These are phyloP conservation scores for Cytospora chrysosperma DNA, from an alignment of 2,329 filamentous ascomycete species.

Conservation along the genomic window DNA sequence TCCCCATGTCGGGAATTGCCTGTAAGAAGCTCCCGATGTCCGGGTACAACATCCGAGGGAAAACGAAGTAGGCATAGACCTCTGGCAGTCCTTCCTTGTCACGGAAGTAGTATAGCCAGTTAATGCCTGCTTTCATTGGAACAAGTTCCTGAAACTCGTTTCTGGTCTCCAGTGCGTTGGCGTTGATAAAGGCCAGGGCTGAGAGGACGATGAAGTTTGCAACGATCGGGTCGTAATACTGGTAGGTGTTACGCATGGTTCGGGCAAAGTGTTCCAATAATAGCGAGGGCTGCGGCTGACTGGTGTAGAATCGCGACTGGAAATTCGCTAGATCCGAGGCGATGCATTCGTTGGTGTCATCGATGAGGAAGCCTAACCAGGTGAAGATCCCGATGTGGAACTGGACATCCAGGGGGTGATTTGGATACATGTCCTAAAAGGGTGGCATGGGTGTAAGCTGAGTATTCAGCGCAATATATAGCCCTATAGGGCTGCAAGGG, in stretches of 20 bases:
- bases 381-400: conserved; percentile 35
- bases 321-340: conserved; percentile 28
- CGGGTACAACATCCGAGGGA: conserved; percentile 30
- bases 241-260: conserved; percentile 26
- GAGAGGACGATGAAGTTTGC: conserved; percentile 32
- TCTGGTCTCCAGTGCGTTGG: conserved; percentile 29
- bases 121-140: conserved; percentile 26
- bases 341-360: conserved; percentile 29
- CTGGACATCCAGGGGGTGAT: conserved; percentile 29
- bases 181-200: conserved; percentile 33
- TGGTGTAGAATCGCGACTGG: conserved; percentile 28
- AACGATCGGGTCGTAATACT: conserved; percentile 29
- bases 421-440: conserved; percentile 25
- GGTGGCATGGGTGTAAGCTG: conserved; percentile 3
- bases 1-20: conserved; percentile 31
- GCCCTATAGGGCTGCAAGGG: conserved; percentile 12
- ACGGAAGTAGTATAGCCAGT: conserved; percentile 32
- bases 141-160: conserved; percentile 26
- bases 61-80: conserved; percentile 31
- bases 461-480: no score
- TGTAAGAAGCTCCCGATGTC: conserved; percentile 31
- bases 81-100: conserved; percentile 32
- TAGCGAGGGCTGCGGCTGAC: conserved; percentile 26
- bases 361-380: conserved; percentile 33
- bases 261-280: conserved; percentile 29